Conservation (phyloP, 1,284 basidiomycete genomes). For the Fomitopsis palustris region DNA sequence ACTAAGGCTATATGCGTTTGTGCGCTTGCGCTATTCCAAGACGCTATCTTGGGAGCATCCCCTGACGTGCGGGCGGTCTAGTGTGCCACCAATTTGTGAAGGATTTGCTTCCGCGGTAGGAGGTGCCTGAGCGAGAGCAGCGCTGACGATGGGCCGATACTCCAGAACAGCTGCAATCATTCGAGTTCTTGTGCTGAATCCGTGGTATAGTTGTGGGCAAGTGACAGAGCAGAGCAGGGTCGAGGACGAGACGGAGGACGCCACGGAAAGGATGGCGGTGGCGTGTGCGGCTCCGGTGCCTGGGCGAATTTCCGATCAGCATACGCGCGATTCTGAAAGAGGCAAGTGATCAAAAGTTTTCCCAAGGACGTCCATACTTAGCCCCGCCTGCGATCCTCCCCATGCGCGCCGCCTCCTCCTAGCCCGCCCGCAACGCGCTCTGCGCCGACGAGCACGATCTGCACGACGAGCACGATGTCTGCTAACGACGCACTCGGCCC, state of each 20-base stretch:
- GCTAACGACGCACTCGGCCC: not conserved
- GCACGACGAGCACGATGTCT: not conserved
- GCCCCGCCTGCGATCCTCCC: not conserved
- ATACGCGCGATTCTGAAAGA: not conserved
- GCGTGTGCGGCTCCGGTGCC: not conserved
- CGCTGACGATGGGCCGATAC: not conserved
- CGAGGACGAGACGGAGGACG: too few relatives aligned
- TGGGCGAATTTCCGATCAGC: not conserved
- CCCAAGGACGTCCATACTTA: not conserved
- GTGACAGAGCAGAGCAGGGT: too few relatives aligned
- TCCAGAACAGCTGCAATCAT: too few relatives aligned
- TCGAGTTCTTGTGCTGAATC: too few relatives aligned
- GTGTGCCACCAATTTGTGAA: too few relatives aligned
- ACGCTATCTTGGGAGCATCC: too few relatives aligned
- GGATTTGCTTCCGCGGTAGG: too few relatives aligned
- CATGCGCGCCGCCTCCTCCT: not conserved
- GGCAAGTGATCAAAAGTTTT: conserved; percentile 3
- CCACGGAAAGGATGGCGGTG: not conserved
- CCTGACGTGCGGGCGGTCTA: too few relatives aligned
- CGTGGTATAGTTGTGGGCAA: too few relatives aligned
- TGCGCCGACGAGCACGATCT: not conserved
- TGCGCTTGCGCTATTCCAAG: too few relatives aligned
- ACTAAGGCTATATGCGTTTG: too few relatives aligned
- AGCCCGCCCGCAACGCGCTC: not conserved
- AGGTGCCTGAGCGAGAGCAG: too few relatives aligned